Base-by-base conservation (phyloP, 176 grass and related monocot genomes). In the Saccharum spontaneum region DNA sequence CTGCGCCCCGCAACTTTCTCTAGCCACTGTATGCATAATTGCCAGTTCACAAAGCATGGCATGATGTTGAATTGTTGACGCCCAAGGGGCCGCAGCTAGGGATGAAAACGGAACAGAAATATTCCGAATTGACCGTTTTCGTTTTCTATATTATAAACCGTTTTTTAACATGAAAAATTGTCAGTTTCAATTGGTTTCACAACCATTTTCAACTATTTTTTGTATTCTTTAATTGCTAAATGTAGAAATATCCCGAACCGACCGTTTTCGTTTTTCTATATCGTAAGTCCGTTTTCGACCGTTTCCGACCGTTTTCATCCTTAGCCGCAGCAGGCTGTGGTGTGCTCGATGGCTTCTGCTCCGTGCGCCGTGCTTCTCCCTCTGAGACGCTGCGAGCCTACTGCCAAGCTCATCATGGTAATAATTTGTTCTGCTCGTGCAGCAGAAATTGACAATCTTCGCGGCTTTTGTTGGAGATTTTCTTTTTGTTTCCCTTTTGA, bases 21-120 rank as follows among this genome's bases (percentile, higher is more conserved):
- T 4, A 71, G 83, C 75, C 82, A 48, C 75, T 79, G 46, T 69
- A 59, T 60, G 74, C 48, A 69, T 74, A 83, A 70, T 80, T 85
- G 81, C 79, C 69, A 84, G 76, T 80, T 81, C 89, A 87, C 89
- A 87, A 77, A 84, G 89, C 85, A 71, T 79, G 15, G 62, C 70
- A 80, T 76, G 89, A 84, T 76, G 44, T 52, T 54, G 45, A 81
- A 55, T 13, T 18, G 48, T 55, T 65, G 76, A 79, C 71, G 79
- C 79, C 46, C 7, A 24, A 73, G 72, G 67, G 45, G 81, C 41
- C 46, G 46, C 26, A 18, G 72, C 24, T n/a, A n/a, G n/a, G n/a
- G n/a, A n/a, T n/a, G n/a, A n/a, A n/a, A n/a, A n/a, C n/a, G n/a
- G n/a, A n/a, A n/a, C n/a, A n/a, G n/a, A n/a, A n/a, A n/a, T n/a